Evolutionary conservation across 306 rosid species (phyloP).

Genomic region (Arachis hypogaea): DNA sequence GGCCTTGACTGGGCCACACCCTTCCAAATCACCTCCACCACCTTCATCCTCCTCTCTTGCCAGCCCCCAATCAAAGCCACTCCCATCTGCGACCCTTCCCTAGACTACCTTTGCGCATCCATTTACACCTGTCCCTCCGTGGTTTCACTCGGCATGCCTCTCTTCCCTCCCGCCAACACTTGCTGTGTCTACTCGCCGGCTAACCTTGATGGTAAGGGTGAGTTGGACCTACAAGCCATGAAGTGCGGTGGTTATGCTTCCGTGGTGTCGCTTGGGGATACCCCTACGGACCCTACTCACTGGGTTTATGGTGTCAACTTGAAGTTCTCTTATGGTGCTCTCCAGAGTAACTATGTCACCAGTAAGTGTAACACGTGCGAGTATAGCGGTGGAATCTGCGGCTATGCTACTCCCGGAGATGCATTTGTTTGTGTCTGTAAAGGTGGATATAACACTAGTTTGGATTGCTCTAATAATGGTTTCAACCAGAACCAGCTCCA

Average conservation of each 20-base stretch:
- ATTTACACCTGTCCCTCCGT: conserved; percentile 67
- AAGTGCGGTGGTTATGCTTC: conserved; percentile 56
- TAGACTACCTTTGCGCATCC: conserved; percentile 62
- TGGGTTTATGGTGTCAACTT: conserved; percentile 69
- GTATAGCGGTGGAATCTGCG: conserved; percentile 69
- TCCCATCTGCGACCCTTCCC: conserved; percentile 54
- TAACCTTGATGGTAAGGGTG: conserved; percentile 50
- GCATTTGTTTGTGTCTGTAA: conserved; percentile 63
- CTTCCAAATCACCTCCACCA: conserved; percentile 58
- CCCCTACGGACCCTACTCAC: conserved; percentile 51
- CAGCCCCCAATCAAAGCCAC: conserved; percentile 43
- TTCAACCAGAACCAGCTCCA: conserved; percentile 36
- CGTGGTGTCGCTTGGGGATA: conserved; percentile 53
- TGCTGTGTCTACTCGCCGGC: conserved; percentile 76
- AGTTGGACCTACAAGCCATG: conserved; percentile 47
- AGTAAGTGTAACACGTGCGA: conserved; percentile 58
- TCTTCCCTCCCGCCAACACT: conserved; percentile 59
- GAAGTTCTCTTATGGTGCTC: conserved; percentile 46
- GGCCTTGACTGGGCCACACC: conserved; percentile 68
- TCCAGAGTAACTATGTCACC: conserved; percentile 45
- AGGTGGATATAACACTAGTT: conserved; percentile 53
- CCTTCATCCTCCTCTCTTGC: conserved; percentile 71
- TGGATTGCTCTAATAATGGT: conserved; percentile 47
- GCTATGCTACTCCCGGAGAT: conserved; percentile 48
- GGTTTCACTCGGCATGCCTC: conserved; percentile 46